Base-by-base conservation (phyloP, 202 grass and related monocot species). In the Schoenoplectus triqueter region DNA sequence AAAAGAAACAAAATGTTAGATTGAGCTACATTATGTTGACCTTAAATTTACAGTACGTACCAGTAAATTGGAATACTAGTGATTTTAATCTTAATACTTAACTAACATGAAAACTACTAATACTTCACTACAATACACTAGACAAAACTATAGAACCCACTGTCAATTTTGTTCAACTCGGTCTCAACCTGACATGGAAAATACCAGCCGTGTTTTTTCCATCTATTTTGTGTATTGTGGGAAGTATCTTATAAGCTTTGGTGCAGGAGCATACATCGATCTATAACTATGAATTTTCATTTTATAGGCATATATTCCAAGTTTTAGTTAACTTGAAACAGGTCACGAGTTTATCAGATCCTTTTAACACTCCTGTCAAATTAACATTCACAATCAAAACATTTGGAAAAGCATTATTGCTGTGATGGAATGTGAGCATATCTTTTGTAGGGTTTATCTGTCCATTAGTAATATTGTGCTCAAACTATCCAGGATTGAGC, bases 401-500 rank as follows among this genome's bases (percentile, higher is more conserved):
- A 55, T 39, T 31, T 56, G 10, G 21, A 55, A 31, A 75, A 54
- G 0, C 18, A 9, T 22, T 57, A 39, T 31, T 39, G 21, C 5
- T 10, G 17, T 3, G 1, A 64, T 20, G 6, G 20, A 48, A 21
- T 81, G 60, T 46, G 61, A 66, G n/a, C 13, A 66, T 19, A 44
- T 15, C 17, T 59, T n/a, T 31, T 31, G 31, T 41, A 3, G 52
- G 31, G 59, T 78, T 60, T 78, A 78, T 66, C 42, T 66, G 8
- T 31, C 79, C 5, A 21, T 64, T 81, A 49, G 11, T 47, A 7
- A 66, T 49, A 10, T 50, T 66, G 51, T 65, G 7, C 31, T 63
- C 17, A 50, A 65, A 66, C 49, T 14, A 31, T 50, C n/a, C 73
- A 85, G 88, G 81, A 46, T 87, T 89, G 84, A 80, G 78, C 19